A percentile compares a stretch with the other conserved stretches of the same genome.
These are phyloP conservation scores for Penicillium coprophilum DNA, from an alignment of 495 filamentous ascomycete genomes.

Conservation along the genomic window DNA sequence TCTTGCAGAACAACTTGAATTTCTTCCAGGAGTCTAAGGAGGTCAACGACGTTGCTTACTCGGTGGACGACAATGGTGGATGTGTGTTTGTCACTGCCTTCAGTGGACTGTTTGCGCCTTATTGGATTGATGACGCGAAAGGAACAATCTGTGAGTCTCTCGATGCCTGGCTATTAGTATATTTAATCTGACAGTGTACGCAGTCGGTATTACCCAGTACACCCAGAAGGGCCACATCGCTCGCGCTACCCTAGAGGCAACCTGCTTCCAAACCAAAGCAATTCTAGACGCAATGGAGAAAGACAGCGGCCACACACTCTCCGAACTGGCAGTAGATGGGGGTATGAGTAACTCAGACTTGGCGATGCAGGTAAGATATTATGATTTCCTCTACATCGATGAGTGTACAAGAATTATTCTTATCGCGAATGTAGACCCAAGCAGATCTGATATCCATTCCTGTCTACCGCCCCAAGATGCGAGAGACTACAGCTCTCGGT, in stretches of 20 bases:
- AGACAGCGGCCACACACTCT: constrained; percentile 78
- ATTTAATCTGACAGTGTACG: constrained; percentile 4
- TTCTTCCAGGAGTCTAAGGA: constrained; percentile 73
- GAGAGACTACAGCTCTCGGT: constrained; percentile 89
- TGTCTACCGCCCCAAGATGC: constrained; percentile 62
- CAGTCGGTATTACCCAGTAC: constrained; percentile 88
- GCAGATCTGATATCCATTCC: constrained; percentile 47
- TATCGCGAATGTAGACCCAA: constrained; percentile 33
- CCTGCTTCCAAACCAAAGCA: constrained; percentile 92
- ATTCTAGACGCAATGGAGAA: constrained; percentile 95
- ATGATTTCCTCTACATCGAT: not conserved
- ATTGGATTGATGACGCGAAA: constrained; percentile 96
- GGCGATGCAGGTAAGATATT: constrained; percentile 69
- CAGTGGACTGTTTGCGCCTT: constrained; percentile 91
- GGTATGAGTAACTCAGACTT: constrained; percentile 93
- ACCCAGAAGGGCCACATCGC: constrained; percentile 90
- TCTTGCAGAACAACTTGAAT: constrained; percentile 81
- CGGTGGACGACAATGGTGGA: constrained; percentile 83
- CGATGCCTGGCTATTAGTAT: constrained; percentile 1
- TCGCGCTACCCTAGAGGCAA: constrained; percentile 89
- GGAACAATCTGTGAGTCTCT: constrained; percentile 74
- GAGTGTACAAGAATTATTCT: not conserved
- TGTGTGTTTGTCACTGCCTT: constrained; percentile 96
- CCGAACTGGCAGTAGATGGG: constrained; percentile 83
- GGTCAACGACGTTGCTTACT: constrained; percentile 76